Evolutionary conservation across 78 protist species (phyloP), one percentile per base, ranked within the genome.

Genomic region (Cavenderia fasciculata): DNA sequence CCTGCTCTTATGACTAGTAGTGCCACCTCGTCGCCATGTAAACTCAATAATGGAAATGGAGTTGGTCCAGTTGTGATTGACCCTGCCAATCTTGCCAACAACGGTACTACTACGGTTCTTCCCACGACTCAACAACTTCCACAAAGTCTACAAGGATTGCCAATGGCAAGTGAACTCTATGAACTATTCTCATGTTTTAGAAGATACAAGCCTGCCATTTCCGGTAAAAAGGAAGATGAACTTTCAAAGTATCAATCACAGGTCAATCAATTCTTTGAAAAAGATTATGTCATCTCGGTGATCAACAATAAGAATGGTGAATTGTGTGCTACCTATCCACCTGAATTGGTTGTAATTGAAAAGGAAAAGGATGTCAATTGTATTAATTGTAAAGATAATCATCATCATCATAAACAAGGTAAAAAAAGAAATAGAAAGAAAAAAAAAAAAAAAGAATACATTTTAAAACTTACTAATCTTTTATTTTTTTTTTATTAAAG

Each of bases 281-380:
- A 38, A 18, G 88, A 79, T 44, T 79, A 79, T 52, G 25, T 23
- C 4, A 65, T 79, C 16, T 79, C 88, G 14, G 47, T 34, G 33
- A 79, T 79, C 41, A 79, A 79, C 34, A 79, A 79, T 41, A 79
- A 79, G 44, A 72, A 79, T 23, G 88, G 88, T 31, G 88, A 79
- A 27, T 66, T 79, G n/a, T 79, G 88, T 54, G 88, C 88, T 21
- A 79, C 88, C 2, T 79, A 79, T 41, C 88, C 88, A 40, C 88
- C 88, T n/a, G 77, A 79, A 27, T 52, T 79, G 49, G 38, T 79
- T 23, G 76, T 79, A 21, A 79, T 79, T 16, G 76, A 79, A 40
- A 38, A n/a, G 5, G 88, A 79, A 41, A 29, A 49, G 25, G 47
- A 62, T 0, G 31, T 31, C 2, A 54, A 57, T 18, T 79, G 88